Conservation (phyloP, 2,329 filamentous ascomycete genomes). For the Colletotrichum sp. region DNA sequence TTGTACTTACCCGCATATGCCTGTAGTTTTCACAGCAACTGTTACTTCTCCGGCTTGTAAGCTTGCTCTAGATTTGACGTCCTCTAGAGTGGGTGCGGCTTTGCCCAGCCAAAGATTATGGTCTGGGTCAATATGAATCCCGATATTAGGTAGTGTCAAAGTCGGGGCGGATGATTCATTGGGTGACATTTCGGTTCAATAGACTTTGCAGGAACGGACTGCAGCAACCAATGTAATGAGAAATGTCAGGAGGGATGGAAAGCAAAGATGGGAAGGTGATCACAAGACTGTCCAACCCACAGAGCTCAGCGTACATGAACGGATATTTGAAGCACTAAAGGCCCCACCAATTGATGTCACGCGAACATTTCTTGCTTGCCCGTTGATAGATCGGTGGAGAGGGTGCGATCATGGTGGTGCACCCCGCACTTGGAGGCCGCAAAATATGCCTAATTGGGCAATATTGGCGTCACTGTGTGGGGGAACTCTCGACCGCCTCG, state of each 20-base stretch:
- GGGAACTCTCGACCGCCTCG: neutral
- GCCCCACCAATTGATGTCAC: neutral
- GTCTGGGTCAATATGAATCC: constrained; percentile 93
- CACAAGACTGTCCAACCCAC: neutral
- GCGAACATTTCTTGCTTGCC: neutral
- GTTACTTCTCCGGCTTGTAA: constrained; percentile 86
- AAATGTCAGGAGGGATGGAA: neutral
- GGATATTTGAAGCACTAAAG: neutral
- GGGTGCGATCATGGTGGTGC: neutral
- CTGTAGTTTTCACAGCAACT: constrained; percentile 88
- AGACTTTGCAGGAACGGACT: neutral
- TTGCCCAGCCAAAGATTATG: constrained; percentile 91
- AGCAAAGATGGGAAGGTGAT: neutral
- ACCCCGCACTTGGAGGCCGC: neutral
- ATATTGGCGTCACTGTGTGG: neutral
- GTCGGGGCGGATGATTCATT: neutral
- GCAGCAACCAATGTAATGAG: neutral
- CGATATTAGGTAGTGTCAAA: constrained; percentile 70
- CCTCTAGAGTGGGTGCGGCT: constrained; percentile 77
- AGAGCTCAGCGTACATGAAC: neutral
- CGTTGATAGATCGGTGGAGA: neutral
- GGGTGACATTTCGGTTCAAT: neutral
- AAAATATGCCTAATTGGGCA: neutral
- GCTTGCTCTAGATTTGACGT: constrained; percentile 69
- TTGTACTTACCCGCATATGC: constrained; percentile 80